Evolutionary conservation across 768 basidiomycete genomes (phyloP).

Genomic region (Lactarius pseudohatsudake): DNA sequence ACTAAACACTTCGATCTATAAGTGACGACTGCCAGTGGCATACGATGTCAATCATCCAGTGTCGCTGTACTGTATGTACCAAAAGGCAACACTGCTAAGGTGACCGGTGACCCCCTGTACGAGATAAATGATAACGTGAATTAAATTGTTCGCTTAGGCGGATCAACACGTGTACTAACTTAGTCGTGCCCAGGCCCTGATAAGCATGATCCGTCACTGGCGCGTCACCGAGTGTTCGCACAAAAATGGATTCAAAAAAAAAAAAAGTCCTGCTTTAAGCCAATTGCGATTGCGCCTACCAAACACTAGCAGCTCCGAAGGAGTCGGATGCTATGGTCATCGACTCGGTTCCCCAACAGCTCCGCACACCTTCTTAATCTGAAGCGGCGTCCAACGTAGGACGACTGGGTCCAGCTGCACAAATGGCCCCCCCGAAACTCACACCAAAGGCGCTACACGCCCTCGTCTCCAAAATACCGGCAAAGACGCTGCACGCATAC

Average conservation of each 20-base stretch:
- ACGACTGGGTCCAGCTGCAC: conserved; percentile 11
- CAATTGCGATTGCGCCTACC: neutral
- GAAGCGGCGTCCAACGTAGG: conserved; percentile 30
- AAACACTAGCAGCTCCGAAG: conserved; percentile 2
- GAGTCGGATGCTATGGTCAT: conserved; percentile 14
- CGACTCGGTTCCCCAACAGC: conserved; percentile 34
- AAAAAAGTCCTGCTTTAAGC: too few relatives aligned
- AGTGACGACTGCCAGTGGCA: neutral
- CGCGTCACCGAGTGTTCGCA: neutral
- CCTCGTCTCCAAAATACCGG: conserved; percentile 59
- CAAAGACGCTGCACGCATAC: conserved; percentile 66
- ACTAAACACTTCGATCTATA: conserved; percentile 41
- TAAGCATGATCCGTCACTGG: neutral
- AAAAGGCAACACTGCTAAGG: conserved; percentile 71
- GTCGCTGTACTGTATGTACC: conserved; percentile 82
- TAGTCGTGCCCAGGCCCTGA: conserved; percentile 76
- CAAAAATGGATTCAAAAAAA: too few relatives aligned
- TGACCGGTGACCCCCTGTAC: conserved; percentile 70
- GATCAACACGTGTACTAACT: conserved; percentile 60
- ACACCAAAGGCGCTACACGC: conserved; percentile 43
- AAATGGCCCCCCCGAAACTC: conserved; percentile 32
- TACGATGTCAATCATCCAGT: conserved; percentile 73
- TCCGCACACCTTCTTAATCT: conserved; percentile 55
- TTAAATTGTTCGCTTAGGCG: conserved; percentile 77
- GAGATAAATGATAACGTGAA: conserved; percentile 68